Percentiles rank a stretch among this genome's conserved stretches.
Evolutionary conservation across 1,284 basidiomycete genomes (phyloP).

Genomic region (Somion occarium): DNA sequence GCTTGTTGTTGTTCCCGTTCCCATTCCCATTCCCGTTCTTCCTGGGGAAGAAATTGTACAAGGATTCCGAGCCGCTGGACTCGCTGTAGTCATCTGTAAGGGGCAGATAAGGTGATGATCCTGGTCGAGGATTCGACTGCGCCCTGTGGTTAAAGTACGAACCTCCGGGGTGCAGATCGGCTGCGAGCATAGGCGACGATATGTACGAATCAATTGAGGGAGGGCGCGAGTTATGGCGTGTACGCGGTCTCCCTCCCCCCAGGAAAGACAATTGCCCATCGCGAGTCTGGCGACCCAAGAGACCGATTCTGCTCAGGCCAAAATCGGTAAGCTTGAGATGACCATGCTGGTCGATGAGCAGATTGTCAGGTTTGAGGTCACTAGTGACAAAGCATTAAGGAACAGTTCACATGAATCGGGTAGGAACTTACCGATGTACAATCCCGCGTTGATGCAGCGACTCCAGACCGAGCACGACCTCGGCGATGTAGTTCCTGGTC

Average conservation of each 20-base stretch:
- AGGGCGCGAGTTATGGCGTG: slow-evolving; percentile 65
- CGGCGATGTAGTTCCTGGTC: slow-evolving; percentile 95
- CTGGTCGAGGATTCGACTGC: slow-evolving; percentile 49
- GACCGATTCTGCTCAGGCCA: slow-evolving; percentile 93
- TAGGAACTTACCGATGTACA: slow-evolving; percentile 82
- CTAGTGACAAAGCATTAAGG: slow-evolving; percentile 36
- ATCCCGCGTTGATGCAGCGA: slow-evolving; percentile 93
- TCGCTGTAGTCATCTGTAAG: slow-evolving; percentile 79
- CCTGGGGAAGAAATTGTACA: slow-evolving; percentile 53
- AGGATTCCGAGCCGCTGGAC: slow-evolving; percentile 81
- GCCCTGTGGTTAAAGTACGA: slow-evolving; percentile 80
- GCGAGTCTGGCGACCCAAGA: slow-evolving; percentile 93
- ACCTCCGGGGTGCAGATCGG: slow-evolving; percentile 53
- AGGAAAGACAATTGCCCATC: slow-evolving; percentile 50
- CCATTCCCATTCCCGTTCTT: no score
- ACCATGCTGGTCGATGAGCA: slow-evolving; percentile 94
- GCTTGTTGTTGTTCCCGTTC: slow-evolving; percentile 32
- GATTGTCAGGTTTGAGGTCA: slow-evolving; percentile 97
- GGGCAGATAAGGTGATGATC: slow-evolving; percentile 60
- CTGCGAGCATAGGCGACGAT: slow-evolving; percentile 62
- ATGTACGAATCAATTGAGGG: slow-evolving; percentile 83
- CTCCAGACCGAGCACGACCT: slow-evolving; percentile 92
- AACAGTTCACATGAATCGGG: slow-evolving; percentile 8
- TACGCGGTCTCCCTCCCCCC: slow-evolving; percentile 41
- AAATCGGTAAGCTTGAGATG: slow-evolving; percentile 98